Percentiles rank a stretch among this genome's conserved stretches.
These are phyloP conservation scores for Hypomontagnella monticulosa DNA, from an alignment of 495 filamentous ascomycete species.

Conservation along the genomic window DNA sequence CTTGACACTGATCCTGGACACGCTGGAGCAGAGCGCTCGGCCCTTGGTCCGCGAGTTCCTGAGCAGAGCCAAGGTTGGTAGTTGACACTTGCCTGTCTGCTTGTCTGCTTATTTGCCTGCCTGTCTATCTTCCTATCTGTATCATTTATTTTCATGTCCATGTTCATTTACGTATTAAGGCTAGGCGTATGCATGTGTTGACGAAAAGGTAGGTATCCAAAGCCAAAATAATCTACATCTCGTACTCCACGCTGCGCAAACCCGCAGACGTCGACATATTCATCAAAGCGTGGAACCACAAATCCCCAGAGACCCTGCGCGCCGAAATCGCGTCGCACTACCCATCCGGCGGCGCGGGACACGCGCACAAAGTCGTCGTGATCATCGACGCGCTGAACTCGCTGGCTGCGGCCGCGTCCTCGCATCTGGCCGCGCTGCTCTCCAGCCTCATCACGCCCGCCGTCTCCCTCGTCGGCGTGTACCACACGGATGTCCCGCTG, in stretches of 20 bases:
- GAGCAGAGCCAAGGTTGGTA: conserved; percentile 73
- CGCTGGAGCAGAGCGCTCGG: conserved; percentile 79
- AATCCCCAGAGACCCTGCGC: conserved; percentile 60
- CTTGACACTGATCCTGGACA: conserved; percentile 86
- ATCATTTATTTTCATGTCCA: too few relatives aligned
- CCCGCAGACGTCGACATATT: conserved; percentile 68
- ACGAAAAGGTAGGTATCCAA: conserved; percentile 52
- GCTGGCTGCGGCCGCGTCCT: conserved; percentile 50
- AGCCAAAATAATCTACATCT: conserved; percentile 74
- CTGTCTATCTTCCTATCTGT: too few relatives aligned
- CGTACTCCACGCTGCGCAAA: conserved; percentile 74
- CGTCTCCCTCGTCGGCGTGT: conserved; percentile 67
- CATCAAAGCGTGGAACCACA: conserved; percentile 66
- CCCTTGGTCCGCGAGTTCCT: conserved; percentile 80
- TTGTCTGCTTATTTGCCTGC: too few relatives aligned
- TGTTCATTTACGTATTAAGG: too few relatives aligned
- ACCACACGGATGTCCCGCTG: conserved; percentile 72
- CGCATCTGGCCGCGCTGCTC: conserved; percentile 63
- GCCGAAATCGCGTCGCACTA: conserved; percentile 67
- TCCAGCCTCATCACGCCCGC: conserved; percentile 63
- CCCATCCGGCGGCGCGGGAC: conserved; percentile 45
- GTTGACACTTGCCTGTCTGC: too few relatives aligned
- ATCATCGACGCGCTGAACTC: conserved; percentile 68
- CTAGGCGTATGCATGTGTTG: too few relatives aligned
- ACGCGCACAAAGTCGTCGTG: conserved; percentile 60